Evolutionary conservation across 192 early-diverging fungal species (phyloP).

Genomic region (Jimgerdemannia lactiflua): DNA sequence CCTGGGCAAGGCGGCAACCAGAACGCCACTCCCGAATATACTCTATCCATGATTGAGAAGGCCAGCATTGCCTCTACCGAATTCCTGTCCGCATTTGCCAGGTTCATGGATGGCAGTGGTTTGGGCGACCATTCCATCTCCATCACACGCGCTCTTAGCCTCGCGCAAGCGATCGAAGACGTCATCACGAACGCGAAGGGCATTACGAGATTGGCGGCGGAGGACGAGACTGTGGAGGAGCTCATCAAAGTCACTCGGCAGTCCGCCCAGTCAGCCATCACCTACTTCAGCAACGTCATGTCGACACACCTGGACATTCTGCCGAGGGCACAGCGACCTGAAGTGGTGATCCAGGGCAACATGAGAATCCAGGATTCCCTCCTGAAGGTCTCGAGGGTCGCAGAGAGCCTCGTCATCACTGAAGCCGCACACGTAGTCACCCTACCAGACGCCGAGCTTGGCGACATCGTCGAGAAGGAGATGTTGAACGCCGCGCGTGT

Average conservation of each 20-base stretch:
- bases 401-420: slow-evolving; percentile 73
- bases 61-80: slow-evolving; percentile 65
- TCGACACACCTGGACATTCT: slow-evolving; percentile 66
- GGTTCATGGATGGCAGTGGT: slow-evolving; percentile 37
- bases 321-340: slow-evolving; percentile 60
- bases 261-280: slow-evolving; percentile 63
- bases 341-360: slow-evolving; percentile 72
- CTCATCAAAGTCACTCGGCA: slow-evolving; percentile 64
- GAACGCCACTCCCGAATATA: slow-evolving; percentile 88
- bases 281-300: slow-evolving; percentile 89
- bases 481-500: slow-evolving; percentile 90
- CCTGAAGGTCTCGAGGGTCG: slow-evolving; percentile 64
- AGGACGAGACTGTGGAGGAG: slow-evolving; percentile 78
- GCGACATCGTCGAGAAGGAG: slow-evolving; percentile 89
- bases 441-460: slow-evolving; percentile 70
- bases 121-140: slow-evolving; percentile 81
- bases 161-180: slow-evolving; percentile 80
- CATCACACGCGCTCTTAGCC: slow-evolving; percentile 74
- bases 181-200: slow-evolving; percentile 90
- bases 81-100: slow-evolving; percentile 45
- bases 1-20: slow-evolving; percentile 82
- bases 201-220: slow-evolving; percentile 74
- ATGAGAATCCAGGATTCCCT: slow-evolving; percentile 75
- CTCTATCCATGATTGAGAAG: slow-evolving; percentile 89
- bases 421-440: slow-evolving; percentile 51